phyloP scores from a whole-genome alignment of 2,329 filamentous ascomycete species.

The Xylariaceae sp. region DNA sequence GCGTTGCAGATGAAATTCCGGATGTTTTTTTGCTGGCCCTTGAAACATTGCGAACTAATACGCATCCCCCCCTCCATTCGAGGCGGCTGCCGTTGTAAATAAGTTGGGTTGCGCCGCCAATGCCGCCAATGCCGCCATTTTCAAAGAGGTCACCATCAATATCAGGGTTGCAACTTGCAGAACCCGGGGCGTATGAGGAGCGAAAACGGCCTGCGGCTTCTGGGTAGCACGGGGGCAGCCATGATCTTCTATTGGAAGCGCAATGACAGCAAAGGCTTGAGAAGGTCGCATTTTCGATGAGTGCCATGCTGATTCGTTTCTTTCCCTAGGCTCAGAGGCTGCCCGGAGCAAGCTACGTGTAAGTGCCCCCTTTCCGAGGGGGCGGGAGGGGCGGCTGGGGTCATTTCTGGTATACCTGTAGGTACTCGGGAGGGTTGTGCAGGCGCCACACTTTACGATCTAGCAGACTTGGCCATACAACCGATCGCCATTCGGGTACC shows the following conservation, averaged over 20 bases:
- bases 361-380: slow-evolving; percentile 31
- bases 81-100: slow-evolving; percentile 24
- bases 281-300: slow-evolving; percentile 12
- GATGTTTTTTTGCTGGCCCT: slow-evolving; percentile 4
- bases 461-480: slow-evolving; percentile 24
- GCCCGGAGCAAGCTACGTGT: slow-evolving; percentile 21
- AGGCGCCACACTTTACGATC: slow-evolving; percentile 30
- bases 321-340: slow-evolving; percentile 16
- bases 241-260: slow-evolving; percentile 8
- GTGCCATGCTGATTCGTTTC: slow-evolving; percentile 16
- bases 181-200: slow-evolving; percentile 7
- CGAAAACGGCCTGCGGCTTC: slow-evolving; percentile 10
- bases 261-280: slow-evolving; percentile 11
- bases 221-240: slow-evolving; percentile 8
- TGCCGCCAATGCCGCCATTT: slow-evolving; percentile 7
- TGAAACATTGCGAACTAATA: slow-evolving; percentile 8
- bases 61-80: slow-evolving; percentile 13
- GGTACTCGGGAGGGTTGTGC: slow-evolving; percentile 28
- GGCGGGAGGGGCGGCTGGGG: slow-evolving; percentile 26
- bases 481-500: slow-evolving; percentile 25
- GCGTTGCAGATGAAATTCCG: slow-evolving; percentile 2
- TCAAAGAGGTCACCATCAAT: slow-evolving; percentile 2
- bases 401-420: slow-evolving; percentile 19
- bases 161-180: not conserved
- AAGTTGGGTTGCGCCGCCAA: slow-evolving; percentile 12